Evolutionary conservation across 192 early-diverging fungal genomes (phyloP).

Genomic region (Podila horticola): DNA sequence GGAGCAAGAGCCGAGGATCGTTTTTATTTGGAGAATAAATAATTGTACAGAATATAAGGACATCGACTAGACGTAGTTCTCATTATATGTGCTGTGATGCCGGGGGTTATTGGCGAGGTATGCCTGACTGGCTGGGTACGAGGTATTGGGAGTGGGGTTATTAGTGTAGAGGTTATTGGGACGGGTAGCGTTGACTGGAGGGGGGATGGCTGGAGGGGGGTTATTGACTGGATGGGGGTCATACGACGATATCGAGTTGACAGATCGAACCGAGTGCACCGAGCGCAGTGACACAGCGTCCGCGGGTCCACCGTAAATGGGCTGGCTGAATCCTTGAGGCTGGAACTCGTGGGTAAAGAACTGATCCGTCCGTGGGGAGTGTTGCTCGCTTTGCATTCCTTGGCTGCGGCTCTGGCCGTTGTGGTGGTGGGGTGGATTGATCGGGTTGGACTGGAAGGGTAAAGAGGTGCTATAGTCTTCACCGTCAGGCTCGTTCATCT

Average conservation of each 20-base stretch:
- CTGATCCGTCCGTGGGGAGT: neutral
- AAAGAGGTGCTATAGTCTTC: neutral
- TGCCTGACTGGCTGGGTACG: no score
- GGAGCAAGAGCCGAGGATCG: neutral
- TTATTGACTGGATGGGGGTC: neutral
- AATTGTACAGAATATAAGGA: no score
- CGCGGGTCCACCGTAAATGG: neutral
- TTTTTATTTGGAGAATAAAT: no score
- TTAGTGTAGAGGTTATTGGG: no score
- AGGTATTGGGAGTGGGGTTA: no score
- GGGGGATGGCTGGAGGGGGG: no score
- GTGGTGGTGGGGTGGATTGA: neutral
- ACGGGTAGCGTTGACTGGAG: no score
- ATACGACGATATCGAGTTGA: neutral
- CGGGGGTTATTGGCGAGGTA: neutral
- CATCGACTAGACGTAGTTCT: neutral
- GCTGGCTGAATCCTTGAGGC: neutral
- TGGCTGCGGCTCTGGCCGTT: neutral
- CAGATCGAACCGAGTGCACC: constrained; percentile 2
- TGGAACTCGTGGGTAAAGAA: no score
- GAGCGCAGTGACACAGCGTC: constrained; percentile 1
- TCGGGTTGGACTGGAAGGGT: neutral
- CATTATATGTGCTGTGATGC: neutral
- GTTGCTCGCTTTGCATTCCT: neutral
- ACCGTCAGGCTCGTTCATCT: constrained; percentile 23